phyloP scores from a whole-genome alignment of 306 rosid genomes.

The Medicago arabica region DNA sequence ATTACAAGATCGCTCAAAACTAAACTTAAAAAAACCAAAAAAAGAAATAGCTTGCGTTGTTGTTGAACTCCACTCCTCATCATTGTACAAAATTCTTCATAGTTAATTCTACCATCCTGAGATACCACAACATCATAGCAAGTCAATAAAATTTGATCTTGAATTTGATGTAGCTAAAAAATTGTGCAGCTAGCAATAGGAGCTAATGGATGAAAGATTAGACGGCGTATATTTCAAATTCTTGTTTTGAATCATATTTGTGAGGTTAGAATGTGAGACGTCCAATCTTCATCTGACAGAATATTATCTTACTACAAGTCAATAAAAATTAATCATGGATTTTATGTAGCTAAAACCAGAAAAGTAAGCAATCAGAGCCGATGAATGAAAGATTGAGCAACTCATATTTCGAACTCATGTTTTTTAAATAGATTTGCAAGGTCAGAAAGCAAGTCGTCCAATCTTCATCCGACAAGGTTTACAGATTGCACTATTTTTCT shows the following conservation, averaged over 20 bases:
- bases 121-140: constrained; percentile 22
- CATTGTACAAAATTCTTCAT: constrained; percentile 84
- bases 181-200: background rate
- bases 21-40: no score
- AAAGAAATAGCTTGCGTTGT: constrained; percentile 55
- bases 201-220: background rate
- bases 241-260: background rate
- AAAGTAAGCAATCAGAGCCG: background rate
- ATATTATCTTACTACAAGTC: no score
- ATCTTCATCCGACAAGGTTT: background rate
- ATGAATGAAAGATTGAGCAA: background rate
- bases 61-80: constrained; percentile 90
- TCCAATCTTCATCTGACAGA: background rate
- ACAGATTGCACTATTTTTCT: no score
- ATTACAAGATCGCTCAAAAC: no score
- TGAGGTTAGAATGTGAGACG: background rate
- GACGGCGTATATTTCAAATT: background rate
- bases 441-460: background rate
- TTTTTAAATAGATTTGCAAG: background rate
- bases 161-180: background rate
- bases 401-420: background rate
- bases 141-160: background rate
- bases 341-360: background rate
- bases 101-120: constrained; percentile 93
- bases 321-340: background rate